phyloP scores from a whole-genome alignment of 1,284 basidiomycete species.

The Microbotryomycetes sp. region DNA sequence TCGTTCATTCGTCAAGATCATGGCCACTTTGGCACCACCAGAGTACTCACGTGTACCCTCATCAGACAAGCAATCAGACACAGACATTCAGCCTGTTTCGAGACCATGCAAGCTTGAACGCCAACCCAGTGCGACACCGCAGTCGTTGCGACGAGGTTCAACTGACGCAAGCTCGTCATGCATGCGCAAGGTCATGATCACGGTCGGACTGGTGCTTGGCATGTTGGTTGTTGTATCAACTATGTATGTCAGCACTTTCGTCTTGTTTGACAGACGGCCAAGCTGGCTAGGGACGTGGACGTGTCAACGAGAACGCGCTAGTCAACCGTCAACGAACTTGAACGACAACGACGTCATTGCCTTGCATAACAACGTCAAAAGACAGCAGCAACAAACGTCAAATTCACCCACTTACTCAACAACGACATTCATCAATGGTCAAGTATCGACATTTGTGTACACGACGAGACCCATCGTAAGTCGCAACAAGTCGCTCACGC shows the following conservation, averaged over 20 bases:
- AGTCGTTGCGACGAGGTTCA: neutral
- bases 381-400: neutral
- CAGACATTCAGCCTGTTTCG: no score
- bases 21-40: neutral
- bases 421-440: neutral
- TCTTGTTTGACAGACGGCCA: neutral
- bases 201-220: neutral
- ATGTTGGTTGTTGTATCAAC: neutral
- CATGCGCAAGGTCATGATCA: neutral
- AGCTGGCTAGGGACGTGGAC: no score
- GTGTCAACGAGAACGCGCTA: neutral
- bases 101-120: neutral
- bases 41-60: neutral
- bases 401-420: neutral
- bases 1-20: no score
- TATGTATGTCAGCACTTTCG: neutral
- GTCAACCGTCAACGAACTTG: neutral
- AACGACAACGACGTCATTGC: neutral
- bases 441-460: conserved; percentile 7
- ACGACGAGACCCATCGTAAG: conserved; percentile 26
- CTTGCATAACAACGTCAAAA: neutral
- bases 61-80: neutral
- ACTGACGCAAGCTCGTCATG: neutral
- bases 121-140: neutral
- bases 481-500: neutral